Percentiles rank a stretch among this genome's conserved stretches.
Evolutionary conservation across 768 basidiomycete genomes (phyloP).

Genomic region (Lactifluus rugatus): DNA sequence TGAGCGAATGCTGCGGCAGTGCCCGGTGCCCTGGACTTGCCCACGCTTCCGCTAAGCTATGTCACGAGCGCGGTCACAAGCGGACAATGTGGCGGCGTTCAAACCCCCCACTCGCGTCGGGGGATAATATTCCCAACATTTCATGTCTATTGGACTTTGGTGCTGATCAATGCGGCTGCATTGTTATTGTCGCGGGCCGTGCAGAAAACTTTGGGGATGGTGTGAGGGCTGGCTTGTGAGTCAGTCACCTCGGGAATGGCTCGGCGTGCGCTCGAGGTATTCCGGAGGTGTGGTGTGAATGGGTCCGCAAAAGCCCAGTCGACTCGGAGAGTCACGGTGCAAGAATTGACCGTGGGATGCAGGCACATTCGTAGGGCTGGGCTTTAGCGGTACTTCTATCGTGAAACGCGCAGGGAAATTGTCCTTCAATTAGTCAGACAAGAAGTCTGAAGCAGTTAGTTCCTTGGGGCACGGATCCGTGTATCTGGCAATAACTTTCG

Average conservation of each 20-base stretch:
- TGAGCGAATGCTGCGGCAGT: conserved; percentile 48
- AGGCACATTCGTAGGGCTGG: too few relatives aligned
- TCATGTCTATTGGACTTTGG: conserved; percentile 77
- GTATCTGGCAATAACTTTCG: too few relatives aligned
- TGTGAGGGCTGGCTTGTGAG: conserved; percentile 51
- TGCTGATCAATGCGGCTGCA: conserved; percentile 84
- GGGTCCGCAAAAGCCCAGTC: neutral
- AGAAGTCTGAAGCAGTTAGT: too few relatives aligned
- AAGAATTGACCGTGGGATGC: neutral
- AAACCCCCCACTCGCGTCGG: conserved; percentile 50
- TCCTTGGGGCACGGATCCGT: too few relatives aligned
- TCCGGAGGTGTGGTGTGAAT: conserved; percentile 1
- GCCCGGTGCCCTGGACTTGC: conserved; percentile 71
- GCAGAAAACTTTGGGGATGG: conserved; percentile 65
- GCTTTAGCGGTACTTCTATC: too few relatives aligned
- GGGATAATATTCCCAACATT: conserved; percentile 41
- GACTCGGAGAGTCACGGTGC: too few relatives aligned
- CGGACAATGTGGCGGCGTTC: conserved; percentile 74
- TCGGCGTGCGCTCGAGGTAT: conserved; percentile 16
- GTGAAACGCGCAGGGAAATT: too few relatives aligned
- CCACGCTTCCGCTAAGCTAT: conserved; percentile 51
- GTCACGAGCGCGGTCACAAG: conserved; percentile 66
- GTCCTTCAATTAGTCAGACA: too few relatives aligned
- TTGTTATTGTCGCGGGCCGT: conserved; percentile 76
- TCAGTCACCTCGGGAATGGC: conserved; percentile 51